Evolutionary conservation across 1,284 basidiomycete species (phyloP), one percentile per base, ranked within the genome.

Genomic region (Cutaneotrichosporon cutaneum): DNA sequence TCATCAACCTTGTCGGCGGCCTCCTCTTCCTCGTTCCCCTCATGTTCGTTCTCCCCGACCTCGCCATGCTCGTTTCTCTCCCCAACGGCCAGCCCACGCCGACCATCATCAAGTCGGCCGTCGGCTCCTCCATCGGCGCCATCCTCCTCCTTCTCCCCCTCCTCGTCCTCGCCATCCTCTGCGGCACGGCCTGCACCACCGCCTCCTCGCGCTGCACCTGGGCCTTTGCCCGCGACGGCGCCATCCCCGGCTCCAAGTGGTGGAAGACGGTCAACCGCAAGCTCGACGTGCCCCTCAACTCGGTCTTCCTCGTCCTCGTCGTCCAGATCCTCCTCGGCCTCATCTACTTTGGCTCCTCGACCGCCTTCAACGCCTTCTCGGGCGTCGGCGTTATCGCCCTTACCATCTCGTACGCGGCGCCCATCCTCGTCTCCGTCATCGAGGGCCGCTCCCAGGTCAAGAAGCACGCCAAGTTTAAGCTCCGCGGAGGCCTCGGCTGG

Each of bases 131-230:
- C 18, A 3, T n/a, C 18, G 39, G 39, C 18, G 39, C 39, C 18
- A 42, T 42, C 18, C 39, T 16, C 14, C 27, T 26, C 18, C 52
- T 26, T 21, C n/a, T 1, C 14, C 32, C 55, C 70, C 72, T 82
- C 61, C 75, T 82, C 52, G 81, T 80, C 24, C 79, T 82, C 58
- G 80, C 78, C 66, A 64, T 78, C 33, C 82, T 82, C 61, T 80
- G 81, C 8, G 74, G 77, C 7, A 76, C 82, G 42, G 82, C 81
- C 2, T 77, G 77, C 16, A 70, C 82, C n/a, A 82, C 81, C 24
- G 64, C 64, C 33, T 60, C 64, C 1, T 60, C 59, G 13, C 56
- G 64, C 24, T 62, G 60, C 48, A 62, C 61, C 16, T 65, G 64
- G 64, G 64, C 64, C 2, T 82, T 82, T 64, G 67, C 78, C 16